These are phyloP conservation scores for Quercus wislizeni DNA, from an alignment of 306 rosid species.

Conservation along the genomic window DNA sequence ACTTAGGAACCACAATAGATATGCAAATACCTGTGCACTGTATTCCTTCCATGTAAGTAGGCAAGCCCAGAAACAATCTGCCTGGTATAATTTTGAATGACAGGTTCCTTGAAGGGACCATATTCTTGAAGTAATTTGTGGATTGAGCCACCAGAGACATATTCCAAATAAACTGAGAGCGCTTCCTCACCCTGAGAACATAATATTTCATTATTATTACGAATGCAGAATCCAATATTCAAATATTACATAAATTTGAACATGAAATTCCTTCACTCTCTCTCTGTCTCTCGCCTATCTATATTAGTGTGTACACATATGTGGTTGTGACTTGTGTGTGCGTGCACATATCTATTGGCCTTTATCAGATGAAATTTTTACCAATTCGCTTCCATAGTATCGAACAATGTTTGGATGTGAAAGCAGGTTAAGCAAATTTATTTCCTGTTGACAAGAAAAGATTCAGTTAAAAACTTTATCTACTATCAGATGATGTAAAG, in stretches of 20 bases:
- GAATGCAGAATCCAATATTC: not conserved
- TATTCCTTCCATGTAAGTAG: slow-evolving; percentile 88
- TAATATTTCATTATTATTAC: not conserved
- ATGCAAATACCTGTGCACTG: slow-evolving; percentile 78
- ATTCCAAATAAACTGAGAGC: slow-evolving; percentile 90
- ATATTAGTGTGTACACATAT: not conserved
- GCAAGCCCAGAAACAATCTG: slow-evolving; percentile 94
- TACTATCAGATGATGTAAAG: slow-evolving; percentile 8
- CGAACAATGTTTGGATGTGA: slow-evolving; percentile 91
- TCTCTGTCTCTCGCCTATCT: slow-evolving; percentile 2
- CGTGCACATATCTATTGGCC: not conserved
- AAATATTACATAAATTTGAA: not conserved
- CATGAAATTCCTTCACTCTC: not conserved
- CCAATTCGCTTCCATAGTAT: slow-evolving; percentile 95
- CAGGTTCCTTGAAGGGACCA: slow-evolving; percentile 87
- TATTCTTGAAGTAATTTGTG: slow-evolving; percentile 93
- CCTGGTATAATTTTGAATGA: slow-evolving; percentile 87
- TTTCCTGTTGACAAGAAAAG: slow-evolving; percentile 65
- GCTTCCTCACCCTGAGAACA: slow-evolving; percentile 72
- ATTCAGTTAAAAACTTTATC: slow-evolving; percentile 8
- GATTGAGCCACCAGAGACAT: slow-evolving; percentile 94
- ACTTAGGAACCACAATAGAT: slow-evolving; percentile 1
- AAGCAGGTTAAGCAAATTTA: slow-evolving; percentile 79
- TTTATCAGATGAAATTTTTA: slow-evolving; percentile 29
- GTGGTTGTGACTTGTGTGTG: not conserved